Percentiles rank a stretch among this genome's conserved stretches.
phyloP scores from a whole-genome alignment of 805 yeast genomes.

The Komagataella pseudopastoris region DNA sequence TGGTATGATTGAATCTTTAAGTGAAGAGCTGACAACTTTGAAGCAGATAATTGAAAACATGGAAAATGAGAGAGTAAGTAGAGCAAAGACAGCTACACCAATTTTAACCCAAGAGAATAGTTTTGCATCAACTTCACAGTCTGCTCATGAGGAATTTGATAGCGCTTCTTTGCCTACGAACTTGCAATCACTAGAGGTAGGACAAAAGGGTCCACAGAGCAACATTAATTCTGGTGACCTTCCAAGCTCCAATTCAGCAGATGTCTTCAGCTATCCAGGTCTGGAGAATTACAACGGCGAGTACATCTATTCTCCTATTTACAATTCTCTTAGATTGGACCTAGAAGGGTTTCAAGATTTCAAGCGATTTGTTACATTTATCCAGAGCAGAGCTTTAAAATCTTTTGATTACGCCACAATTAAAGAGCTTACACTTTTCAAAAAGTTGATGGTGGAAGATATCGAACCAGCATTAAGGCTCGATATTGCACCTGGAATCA shows the following conservation, averaged over 20 bases:
- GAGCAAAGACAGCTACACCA: neutral
- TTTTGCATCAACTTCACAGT: neutral
- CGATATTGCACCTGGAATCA: conserved; percentile 48
- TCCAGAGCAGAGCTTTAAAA: conserved; percentile 2
- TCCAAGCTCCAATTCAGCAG: neutral
- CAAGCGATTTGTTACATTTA: conserved; percentile 17
- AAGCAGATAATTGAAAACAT: conserved; percentile 44
- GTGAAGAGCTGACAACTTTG: conserved; percentile 53
- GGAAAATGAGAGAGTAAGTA: conserved; percentile 21
- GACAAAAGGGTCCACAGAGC: conserved; percentile 6
- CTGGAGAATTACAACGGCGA: conserved; percentile 11
- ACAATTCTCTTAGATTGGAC: conserved; percentile 27
- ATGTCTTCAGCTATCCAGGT: conserved; percentile 2
- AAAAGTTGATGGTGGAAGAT: conserved; percentile 59
- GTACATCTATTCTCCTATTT: conserved; percentile 15
- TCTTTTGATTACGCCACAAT: conserved; percentile 13
- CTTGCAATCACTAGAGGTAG: neutral
- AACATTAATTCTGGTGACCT: conserved; percentile 1
- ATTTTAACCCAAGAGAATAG: neutral
- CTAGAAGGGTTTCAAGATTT: conserved; percentile 28
- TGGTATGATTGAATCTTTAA: conserved; percentile 45
- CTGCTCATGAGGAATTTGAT: neutral
- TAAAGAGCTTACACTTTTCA: conserved; percentile 44
- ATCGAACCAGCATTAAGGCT: conserved; percentile 60
- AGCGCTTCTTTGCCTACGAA: too few species aligned